Evolutionary conservation across 2,329 filamentous ascomycete genomes (phyloP).

Genomic region (Colletotrichum lindemuthianum): DNA sequence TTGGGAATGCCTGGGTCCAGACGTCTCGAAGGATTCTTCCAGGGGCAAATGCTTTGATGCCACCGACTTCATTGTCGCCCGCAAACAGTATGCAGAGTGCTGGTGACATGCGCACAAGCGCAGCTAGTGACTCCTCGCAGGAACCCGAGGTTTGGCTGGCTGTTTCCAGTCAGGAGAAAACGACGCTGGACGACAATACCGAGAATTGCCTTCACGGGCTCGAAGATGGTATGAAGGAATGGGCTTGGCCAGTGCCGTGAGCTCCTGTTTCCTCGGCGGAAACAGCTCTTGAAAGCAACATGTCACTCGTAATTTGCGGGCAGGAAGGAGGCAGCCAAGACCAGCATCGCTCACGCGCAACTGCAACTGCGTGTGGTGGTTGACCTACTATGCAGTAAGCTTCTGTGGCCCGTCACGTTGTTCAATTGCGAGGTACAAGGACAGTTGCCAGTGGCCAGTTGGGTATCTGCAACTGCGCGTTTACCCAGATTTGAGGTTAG

Average conservation of each 20-base stretch:
- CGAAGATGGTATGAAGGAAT: slow-evolving; percentile 4
- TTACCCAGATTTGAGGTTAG: too few species aligned
- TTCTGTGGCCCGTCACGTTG: background rate
- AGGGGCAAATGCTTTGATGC: background rate
- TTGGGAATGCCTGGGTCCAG: background rate
- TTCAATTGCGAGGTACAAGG: too few species aligned
- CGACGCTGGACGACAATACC: background rate
- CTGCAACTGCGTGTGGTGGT: slow-evolving; percentile 10
- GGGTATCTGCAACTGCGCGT: too few species aligned
- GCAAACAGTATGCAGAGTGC: slow-evolving; percentile 5
- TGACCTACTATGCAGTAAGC: slow-evolving; percentile 17
- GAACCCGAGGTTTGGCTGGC: slow-evolving; percentile 1
- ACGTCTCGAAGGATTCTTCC: slow-evolving; percentile 1
- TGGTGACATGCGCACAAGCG: slow-evolving; percentile 16
- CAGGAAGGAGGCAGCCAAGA: background rate
- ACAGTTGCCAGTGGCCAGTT: too few species aligned
- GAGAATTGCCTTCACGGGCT: slow-evolving; percentile 11
- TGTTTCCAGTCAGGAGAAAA: background rate
- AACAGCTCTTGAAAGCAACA: too few species aligned
- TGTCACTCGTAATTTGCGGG: too few species aligned
- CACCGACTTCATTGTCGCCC: slow-evolving; percentile 1
- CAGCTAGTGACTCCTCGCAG: slow-evolving; percentile 2
- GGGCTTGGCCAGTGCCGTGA: too few species aligned
- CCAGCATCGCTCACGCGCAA: slow-evolving; percentile 6
- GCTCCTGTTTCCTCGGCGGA: too few species aligned